These are phyloP conservation scores for Pseudodiploospora longispora DNA, from an alignment of 2,329 filamentous ascomycete species.

Conservation along the genomic window DNA sequence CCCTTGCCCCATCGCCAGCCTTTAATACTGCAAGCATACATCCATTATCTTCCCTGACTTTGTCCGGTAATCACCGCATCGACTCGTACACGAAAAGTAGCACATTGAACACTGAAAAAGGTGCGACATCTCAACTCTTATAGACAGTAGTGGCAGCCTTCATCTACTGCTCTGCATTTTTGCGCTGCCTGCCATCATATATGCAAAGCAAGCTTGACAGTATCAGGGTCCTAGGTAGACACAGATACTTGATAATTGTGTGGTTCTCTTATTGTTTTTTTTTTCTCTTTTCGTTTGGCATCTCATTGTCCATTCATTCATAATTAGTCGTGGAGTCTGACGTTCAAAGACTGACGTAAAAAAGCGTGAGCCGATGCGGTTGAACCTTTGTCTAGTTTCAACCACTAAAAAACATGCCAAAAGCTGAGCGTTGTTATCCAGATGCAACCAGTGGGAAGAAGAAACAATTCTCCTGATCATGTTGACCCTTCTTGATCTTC, in stretches of 20 bases:
- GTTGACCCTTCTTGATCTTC: no score
- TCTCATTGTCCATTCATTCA: slow-evolving; percentile 1
- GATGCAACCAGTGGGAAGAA: background rate
- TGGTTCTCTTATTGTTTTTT: background rate
- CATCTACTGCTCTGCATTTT: background rate
- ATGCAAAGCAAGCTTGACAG: background rate
- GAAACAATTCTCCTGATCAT: no score
- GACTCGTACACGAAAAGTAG: slow-evolving; percentile 6
- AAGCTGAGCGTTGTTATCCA: background rate
- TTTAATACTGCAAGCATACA: background rate
- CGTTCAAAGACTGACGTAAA: slow-evolving; percentile 1
- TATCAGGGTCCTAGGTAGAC: slow-evolving; percentile 1
- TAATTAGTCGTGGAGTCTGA: slow-evolving; percentile 1
- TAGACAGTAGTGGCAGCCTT: background rate
- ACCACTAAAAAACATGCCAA: background rate
- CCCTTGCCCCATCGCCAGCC: background rate
- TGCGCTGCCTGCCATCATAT: slow-evolving; percentile 2
- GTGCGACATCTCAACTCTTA: slow-evolving; percentile 3
- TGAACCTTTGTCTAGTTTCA: background rate
- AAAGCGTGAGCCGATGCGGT: background rate
- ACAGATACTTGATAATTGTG: background rate
- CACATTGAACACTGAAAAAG: slow-evolving; percentile 8
- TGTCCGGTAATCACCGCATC: slow-evolving; percentile 1
- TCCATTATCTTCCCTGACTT: slow-evolving; percentile 5
- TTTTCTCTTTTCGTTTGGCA: slow-evolving; percentile 1